Evolutionary conservation across 805 yeast species (phyloP), one percentile per base, ranked within the genome.

Genomic region (Yamadazyma takamatsuzukensis): DNA sequence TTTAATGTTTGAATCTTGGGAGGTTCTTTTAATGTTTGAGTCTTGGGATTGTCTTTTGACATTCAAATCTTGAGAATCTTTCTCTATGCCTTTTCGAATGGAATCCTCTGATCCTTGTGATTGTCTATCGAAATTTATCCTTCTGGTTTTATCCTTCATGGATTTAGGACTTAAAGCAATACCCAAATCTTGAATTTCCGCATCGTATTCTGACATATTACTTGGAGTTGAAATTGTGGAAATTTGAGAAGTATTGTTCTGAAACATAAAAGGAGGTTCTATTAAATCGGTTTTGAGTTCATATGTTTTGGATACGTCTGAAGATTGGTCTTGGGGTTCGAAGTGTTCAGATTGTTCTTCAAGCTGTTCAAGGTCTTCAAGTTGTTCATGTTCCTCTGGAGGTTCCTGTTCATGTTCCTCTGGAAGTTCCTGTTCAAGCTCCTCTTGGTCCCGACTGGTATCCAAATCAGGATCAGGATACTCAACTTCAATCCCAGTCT

Each of bases 151-250:
- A 15, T 47, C 47, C 18, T 49, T 49, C 45, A 50, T 44, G 32
- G 54, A 56, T 27, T 54, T 59, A 1, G 71, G 71, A 39, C 69
- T 64, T 39, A 59, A 33, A 4, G 68, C 67, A 18, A 65, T 65
- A 2, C 70, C 70, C 40, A 66, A 53, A 19, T 64, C 71, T 8
- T 61, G 53, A n/a, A 66, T 54, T 25, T 65, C 70, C 3, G 62
- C 67, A 37, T 60, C 59, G 40, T 59, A 63, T 25, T 56, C 52
- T 3, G 65, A 61, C 13, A 65, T 37, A 36, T 64, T 62, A 34
- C 69, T 60, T 17, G 64, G 62, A 2, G 62, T 53, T 1, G 66
- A 58, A 6, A 42, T 36, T 3, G 41, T 32, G 6, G 46, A 42
- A 4, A 29, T 22, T 15, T 21, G 16, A n/a, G 43, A 39, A 14